Base-by-base conservation (phyloP, 495 filamentous ascomycete species). In the Annulohypoxylon bovei region DNA sequence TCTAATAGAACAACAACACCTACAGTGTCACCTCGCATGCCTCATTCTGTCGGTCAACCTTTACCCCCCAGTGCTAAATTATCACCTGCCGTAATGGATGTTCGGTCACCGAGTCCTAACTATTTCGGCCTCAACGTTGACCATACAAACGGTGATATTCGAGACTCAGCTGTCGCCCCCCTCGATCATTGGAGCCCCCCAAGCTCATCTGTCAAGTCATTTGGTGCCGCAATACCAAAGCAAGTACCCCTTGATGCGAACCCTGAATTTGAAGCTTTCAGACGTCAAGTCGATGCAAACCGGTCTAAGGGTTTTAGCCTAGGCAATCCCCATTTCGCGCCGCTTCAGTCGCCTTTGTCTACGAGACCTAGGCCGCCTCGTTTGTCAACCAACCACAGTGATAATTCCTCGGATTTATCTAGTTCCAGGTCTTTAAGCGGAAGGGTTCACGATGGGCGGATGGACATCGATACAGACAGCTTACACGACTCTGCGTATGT, bases 101-200 rank as follows among this genome's bases (percentile, higher is more conserved):
- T 74, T 46, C 79, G 81, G 30, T 78, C 84, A 5, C 76, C 90
- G 18, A 93, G 91, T 74, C 90, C 92, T 18, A 93, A 90, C 75
- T 97, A 97, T 78, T 97, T 97, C 70, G 90, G 90, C 47, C 84
- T 95, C 50, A 80, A 84, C 28, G 80, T 91, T 56, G 91, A 95
- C 42, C 82, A 86, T 30, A 64, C 79, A 22, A 60, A 52, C 25
- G 81, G 72, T 49, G 89, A 91, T 67, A 78, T 85, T n/a, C 82
- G 86, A 57, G 84, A 88, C 52, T 91, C 90, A 1, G 83, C 82
- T 50, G 80, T 83, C 42, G 80, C 88, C 18, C 83, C 88, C 6
- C 87, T 86, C 62, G 87, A 88, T 68, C 90, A 91, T 79, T 94
- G 91, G 89, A 91, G 90, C 64, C 83, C 90, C 22, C 84, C 88